Base-by-base conservation (phyloP, 192 early-diverging fungal species). In the Entomortierella chlamydospora region DNA sequence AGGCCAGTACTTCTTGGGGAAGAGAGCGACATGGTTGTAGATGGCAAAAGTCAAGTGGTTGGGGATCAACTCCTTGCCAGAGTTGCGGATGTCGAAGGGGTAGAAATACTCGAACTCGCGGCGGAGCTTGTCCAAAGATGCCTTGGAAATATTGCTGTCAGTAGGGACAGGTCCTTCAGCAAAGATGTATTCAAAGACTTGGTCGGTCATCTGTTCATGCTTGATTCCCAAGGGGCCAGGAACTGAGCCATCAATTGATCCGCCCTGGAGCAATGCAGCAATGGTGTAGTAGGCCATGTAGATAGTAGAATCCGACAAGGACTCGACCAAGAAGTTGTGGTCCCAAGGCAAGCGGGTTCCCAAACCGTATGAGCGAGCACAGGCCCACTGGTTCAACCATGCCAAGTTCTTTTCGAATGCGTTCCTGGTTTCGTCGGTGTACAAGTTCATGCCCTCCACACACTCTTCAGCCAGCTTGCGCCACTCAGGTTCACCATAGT, bases 251-350 rank as follows among this genome's bases (percentile, higher is more conserved):
- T 99, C 90, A 6, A 98, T 84, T n/a, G 89, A 91, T 5, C 89
- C 92, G 39, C 83, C 85, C 69, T 99, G 98, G 23, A 99, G 86
- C 62, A 97, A 82, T 77, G 95, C 95, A 9, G 96, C 90, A 34
- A 99, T 91, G 20, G 98, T 98, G 88, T 99, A 99, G 89, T 99
- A 99, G 33, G 98, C 95, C 98, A 99, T 99, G 85, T 99, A 99
- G 66, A 99, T 98, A 26, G 98, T 99, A 22, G 98, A 99, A 79
- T 99, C 98, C 20, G 92, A 94, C 25, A 99, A 87, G 41, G 94
- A 95, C 87, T 99, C 98, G 66, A 99, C 95, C 77, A 99, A 83
- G 83, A 89, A 95, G 69, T 91, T 85, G 34, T 86, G 84, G 73
- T 99, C 97, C 96, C 97, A 99, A 15, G 98, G 98, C 57, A 99